phyloP scores from a whole-genome alignment of 306 rosid species.

The Cucumis hystrix region DNA sequence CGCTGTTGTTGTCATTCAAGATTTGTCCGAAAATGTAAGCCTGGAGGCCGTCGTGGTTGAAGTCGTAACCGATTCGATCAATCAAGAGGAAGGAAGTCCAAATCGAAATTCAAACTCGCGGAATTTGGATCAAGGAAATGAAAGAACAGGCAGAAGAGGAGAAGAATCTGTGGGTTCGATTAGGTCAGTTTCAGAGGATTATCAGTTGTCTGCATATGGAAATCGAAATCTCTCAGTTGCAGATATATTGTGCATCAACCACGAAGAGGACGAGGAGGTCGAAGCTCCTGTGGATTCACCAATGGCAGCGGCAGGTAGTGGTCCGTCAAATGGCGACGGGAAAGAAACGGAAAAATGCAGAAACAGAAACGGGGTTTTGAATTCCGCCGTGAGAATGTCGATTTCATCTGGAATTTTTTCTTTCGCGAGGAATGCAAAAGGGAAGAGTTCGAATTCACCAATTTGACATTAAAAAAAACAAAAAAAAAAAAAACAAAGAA shows the following conservation, averaged over 20 bases:
- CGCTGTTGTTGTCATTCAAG: conserved; percentile 24
- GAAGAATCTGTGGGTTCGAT: conserved; percentile 2
- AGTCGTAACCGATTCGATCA: background rate
- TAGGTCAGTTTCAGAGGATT: conserved; percentile 16
- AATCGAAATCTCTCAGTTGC: conserved; percentile 14
- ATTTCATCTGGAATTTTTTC: conserved; percentile 28
- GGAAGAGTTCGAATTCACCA: conserved; percentile 15
- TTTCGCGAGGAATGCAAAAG: conserved; percentile 22
- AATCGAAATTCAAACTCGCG: background rate
- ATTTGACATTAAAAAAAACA: background rate
- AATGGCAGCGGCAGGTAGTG: conserved; percentile 8
- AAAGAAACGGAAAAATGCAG: conserved; percentile 7
- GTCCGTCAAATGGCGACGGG: background rate
- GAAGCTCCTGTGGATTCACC: conserved; percentile 11
- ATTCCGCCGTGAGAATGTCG: conserved; percentile 26
- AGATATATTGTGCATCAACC: conserved; percentile 19
- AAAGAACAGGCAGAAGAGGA: background rate
- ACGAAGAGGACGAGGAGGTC: background rate
- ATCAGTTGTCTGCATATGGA: background rate
- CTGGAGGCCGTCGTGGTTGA: conserved; percentile 13
- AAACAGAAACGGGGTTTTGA: conserved; percentile 12
- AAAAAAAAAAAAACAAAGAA: no score
- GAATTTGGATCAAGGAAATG: background rate
- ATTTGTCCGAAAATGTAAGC: background rate
- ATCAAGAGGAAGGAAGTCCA: background rate